Evolutionary conservation across 2,329 filamentous ascomycete genomes (phyloP).

Genomic region (Calonectria ilicicola): DNA sequence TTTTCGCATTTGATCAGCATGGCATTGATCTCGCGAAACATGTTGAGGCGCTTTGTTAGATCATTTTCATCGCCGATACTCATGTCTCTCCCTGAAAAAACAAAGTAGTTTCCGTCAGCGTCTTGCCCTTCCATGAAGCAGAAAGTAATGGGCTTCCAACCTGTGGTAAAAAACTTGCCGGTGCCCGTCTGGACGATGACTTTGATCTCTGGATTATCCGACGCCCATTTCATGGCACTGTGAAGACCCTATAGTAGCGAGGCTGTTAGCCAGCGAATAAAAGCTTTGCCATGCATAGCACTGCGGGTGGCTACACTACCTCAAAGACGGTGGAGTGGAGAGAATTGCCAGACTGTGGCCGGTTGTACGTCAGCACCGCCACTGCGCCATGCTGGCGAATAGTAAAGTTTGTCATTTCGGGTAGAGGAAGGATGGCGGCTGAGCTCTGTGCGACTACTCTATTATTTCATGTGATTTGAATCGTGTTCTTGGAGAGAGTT

Average conservation of each 20-base stretch:
- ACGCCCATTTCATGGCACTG: neutral
- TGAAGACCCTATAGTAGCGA: neutral
- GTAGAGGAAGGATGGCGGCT: neutral
- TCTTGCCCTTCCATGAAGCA: neutral
- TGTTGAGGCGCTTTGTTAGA: neutral
- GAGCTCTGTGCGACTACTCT: neutral
- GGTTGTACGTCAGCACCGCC: neutral
- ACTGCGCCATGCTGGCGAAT: neutral
- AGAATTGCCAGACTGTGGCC: neutral
- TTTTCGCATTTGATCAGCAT: slow-evolving; percentile 1
- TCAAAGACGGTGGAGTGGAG: neutral
- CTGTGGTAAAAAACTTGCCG: neutral
- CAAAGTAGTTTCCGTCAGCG: neutral
- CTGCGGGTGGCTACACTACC: neutral
- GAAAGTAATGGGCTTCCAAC: neutral
- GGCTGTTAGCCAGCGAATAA: neutral
- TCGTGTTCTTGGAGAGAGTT: neutral
- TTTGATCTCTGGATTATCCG: neutral
- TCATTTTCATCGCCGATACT: neutral
- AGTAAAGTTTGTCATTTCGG: neutral
- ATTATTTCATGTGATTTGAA: neutral
- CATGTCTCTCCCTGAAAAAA: neutral
- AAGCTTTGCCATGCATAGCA: neutral
- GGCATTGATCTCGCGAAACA: neutral
- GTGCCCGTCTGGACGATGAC: neutral